Evolutionary conservation across 305 asterid genomes (phyloP).

Genomic region (Solanum chacoense): DNA sequence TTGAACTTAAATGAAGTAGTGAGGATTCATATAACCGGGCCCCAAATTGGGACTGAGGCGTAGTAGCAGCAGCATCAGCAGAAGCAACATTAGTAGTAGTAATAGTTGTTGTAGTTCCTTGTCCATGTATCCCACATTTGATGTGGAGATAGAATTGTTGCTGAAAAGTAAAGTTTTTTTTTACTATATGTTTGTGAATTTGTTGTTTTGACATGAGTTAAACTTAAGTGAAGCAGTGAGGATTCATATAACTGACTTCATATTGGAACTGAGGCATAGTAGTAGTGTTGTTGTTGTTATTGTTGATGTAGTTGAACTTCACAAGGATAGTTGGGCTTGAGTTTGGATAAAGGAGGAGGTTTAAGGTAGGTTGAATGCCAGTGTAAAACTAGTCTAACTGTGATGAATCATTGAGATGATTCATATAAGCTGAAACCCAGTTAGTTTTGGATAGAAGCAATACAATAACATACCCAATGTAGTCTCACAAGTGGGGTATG

Average conservation of each 20-base stretch:
- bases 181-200: background rate
- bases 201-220: background rate
- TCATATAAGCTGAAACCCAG: background rate
- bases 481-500: background rate
- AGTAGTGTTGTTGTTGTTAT: background rate
- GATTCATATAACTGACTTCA: background rate
- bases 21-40: background rate
- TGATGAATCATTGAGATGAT: background rate
- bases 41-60: background rate
- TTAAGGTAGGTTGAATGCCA: background rate
- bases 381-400: background rate
- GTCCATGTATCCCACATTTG: constrained; percentile 96
- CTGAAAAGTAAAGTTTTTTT: constrained; percentile 40
- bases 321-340: background rate
- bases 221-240: background rate
- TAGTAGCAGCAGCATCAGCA: background rate
- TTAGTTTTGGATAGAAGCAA: background rate
- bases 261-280: background rate
- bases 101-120: constrained; percentile 19
- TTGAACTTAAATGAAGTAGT: background rate
- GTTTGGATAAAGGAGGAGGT: background rate
- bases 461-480: background rate
- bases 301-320: background rate
- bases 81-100: background rate
- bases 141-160: constrained; percentile 90